Base-by-base conservation (phyloP, 1,139 yeast genomes). In the Geotrichum europaeum region DNA sequence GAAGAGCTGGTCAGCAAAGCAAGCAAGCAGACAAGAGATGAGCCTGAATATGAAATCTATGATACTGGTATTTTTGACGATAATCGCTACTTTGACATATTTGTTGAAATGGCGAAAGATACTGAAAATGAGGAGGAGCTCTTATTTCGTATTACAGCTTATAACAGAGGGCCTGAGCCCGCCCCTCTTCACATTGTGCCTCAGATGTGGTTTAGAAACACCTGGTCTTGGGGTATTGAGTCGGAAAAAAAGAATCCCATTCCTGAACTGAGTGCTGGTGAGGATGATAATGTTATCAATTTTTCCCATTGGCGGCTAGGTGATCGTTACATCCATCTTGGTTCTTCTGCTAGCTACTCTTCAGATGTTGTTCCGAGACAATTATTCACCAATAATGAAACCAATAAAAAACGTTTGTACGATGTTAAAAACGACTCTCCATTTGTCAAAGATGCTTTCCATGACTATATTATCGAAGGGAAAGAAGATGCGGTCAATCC, bases 181-280 rank as follows among this genome's bases (percentile, higher is more conserved):
- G 97, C 97, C 30, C 96, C 97, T 1, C 77, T 92, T 64, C 96
- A 91, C 74, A 81, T 92, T 58, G 75, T 89, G 63, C 98, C 98
- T 7, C 97, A 92, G 69, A 76, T 89, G 55, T 85, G 87, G 67
- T 89, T 87, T 74, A 83, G 98, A 76, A 92, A 92, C 73, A 89
- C 96, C 34, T 92, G 98, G 98, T 79, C 87, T 20, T 92, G 97
- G 97, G 91, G 92, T 50, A 73, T 79, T 34, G 83, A 81, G 62
- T 82, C 81, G 64, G 79, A 80, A 58, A 75, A 78, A 53, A 69
- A 72, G 18, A 68, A 72, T 53, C 75, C 73, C 12, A 83, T 81
- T 68, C 96, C 96, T 13, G 70, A 74, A 20, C 73, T 88, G 59
- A 75, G 75, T 63, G 70, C 70, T 52, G 56, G 51, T 68, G 57